Evolutionary conservation across 83 land plant genomes (phyloP), one percentile per base, ranked within the genome.

Genomic region (Isoetes engelmannii): DNA sequence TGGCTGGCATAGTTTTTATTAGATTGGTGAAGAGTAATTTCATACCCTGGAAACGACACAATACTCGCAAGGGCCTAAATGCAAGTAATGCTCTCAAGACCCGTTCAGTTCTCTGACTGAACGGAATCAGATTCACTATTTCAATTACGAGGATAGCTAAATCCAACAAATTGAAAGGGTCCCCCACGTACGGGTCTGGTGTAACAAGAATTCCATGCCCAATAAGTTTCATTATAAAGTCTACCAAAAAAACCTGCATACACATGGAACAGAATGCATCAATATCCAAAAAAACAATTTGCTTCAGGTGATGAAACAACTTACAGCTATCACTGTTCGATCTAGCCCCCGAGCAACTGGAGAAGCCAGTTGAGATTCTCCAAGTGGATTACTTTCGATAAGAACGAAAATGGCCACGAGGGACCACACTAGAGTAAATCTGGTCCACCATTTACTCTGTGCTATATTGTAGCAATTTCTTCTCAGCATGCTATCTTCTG

Each of bases 151-250:
- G 67, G 47, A 74, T 70, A 58, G 50, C 41, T 9, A 79, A 63
- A 45, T 79, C 81, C n/a, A 74, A 56, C 7, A 74, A 46, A 54
- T 79, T 79, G 57, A 62, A 79, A n/a, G 70, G 59, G 21, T 79
- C 81, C 15, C 81, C 81, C 19, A 79, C 49, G 61, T 79, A 79
- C 47, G 81, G 67, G 19, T 79, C 81, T 4, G 81, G 81, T 8
- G 81, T 65, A 70, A 79, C 65, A 5, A 79, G 49, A 21, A 74
- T 54, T 5, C 81, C 81, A 50, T 62, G 58, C 15, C 78, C 72
- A 50, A 79, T 74, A 7, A 64, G 15, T 51, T 70, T 79, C 44
- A 74, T 69, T 15, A 51, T 0, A 44, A 74, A 48, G 21, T 79
- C 81, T 48, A 57, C 45, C 5, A 70, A 19, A 45, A 73, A 77